Evolutionary conservation across 129 eudicot genomes (phyloP).

Genomic region (Sambucus nigra): DNA sequence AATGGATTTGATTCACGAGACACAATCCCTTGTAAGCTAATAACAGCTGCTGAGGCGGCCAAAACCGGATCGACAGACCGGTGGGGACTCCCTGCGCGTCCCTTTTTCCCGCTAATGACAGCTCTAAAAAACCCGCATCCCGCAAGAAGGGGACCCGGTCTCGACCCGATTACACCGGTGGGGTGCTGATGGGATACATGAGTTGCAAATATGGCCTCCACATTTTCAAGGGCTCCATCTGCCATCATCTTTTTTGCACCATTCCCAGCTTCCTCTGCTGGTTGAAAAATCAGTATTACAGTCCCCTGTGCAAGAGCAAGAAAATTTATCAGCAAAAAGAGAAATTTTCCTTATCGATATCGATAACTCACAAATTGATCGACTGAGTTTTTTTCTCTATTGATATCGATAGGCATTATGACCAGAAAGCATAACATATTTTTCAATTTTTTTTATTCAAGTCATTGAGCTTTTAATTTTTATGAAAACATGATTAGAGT

Average conservation of each 20-base stretch:
- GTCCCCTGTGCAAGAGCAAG: conserved; percentile 46
- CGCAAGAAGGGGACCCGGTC: conserved; percentile 82
- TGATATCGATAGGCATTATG: too few relatives aligned
- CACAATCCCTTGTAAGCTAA: conserved; percentile 84
- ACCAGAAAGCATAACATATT: too few relatives aligned
- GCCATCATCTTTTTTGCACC: conserved; percentile 85
- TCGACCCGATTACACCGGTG: conserved; percentile 68
- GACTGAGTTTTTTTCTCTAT: too few relatives aligned
- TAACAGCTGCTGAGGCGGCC: conserved; percentile 86
- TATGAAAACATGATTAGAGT: too few relatives aligned
- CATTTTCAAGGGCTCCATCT: conserved; percentile 73
- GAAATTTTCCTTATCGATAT: too few relatives aligned
- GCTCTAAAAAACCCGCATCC: conserved; percentile 91
- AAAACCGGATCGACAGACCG: conserved; percentile 40
- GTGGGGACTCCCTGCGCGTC: conserved; percentile 20
- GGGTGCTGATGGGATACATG: conserved; percentile 71
- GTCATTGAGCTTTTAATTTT: too few relatives aligned
- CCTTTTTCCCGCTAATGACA: conserved; percentile 26
- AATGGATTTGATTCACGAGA: conserved; percentile 87
- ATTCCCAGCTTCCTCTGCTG: conserved; percentile 98
- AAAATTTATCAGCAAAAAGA: background rate
- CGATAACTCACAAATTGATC: too few relatives aligned
- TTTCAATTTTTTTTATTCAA: too few relatives aligned
- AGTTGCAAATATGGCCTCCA: conserved; percentile 78
- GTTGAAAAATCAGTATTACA: conserved; percentile 75